Base-by-base conservation (phyloP, 1,139 yeast genomes). In the Suhomyces choctaworum region DNA sequence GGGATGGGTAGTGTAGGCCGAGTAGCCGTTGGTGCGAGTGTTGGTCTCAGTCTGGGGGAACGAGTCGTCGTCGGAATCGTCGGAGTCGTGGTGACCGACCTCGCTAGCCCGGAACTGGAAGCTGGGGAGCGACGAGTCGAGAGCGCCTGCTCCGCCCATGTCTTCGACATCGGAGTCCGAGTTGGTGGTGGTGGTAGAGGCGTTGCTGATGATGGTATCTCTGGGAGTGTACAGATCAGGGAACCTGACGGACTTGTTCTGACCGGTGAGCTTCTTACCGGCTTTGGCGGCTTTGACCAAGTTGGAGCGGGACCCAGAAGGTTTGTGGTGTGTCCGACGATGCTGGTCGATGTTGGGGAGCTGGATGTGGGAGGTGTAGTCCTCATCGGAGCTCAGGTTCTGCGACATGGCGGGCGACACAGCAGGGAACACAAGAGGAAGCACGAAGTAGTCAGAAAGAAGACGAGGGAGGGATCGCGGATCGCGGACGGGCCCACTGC, bases 281-380 rank as follows among this genome's bases (percentile, higher is more conserved):
- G 58, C 55, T 36, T 59, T 58, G 3, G 65, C 65, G 2, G 70
- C 69, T 40, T 64, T 64, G 14, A 59, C 63, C 13, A 65, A 41
- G 37, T 54, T 55, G 11, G 54, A 40, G 17, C 46, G 50, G 16
- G 58, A 44, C 15, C 52, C 37, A 13, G 27, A 25, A 5, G 27
- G 11, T 8, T 20, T 32, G 26, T 53, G 31, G 17, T 59, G 54
- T 31, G 58, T 55, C 37, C 50, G 52, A 32, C 57, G 49, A 27
- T 45, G 41, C 22, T 52, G 46, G 24, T 22, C 29, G 13, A 30
- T 12, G 16, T 52, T 50, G 7, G 69, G 69, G 30, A 64, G 47
- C 26, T 54, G 58, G 34, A 64, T 47, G 38, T 57, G 48, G 27
- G 64, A 48, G 32, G 44, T 44, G 37, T 46, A 50, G 9, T 31